Percentiles rank a stretch among this genome's conserved stretches.
Evolutionary conservation across 1,284 basidiomycete genomes (phyloP).

Genomic region (Sphagnurus paluster): DNA sequence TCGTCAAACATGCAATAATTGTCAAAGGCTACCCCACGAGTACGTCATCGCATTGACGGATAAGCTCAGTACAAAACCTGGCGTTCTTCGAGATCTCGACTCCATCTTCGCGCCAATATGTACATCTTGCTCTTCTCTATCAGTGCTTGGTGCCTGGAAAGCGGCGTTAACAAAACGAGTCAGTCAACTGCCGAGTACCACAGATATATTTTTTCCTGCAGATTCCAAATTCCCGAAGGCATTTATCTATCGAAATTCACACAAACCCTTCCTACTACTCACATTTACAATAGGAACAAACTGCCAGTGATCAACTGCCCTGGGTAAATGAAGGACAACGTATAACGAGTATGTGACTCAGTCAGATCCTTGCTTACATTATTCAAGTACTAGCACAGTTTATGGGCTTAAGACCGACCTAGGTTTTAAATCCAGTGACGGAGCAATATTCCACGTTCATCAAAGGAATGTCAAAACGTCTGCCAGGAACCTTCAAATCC

Average conservation of each 20-base stretch:
- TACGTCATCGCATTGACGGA: neutral
- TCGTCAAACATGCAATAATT: neutral
- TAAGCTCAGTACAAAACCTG: neutral
- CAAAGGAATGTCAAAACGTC: neutral
- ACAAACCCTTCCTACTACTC: neutral
- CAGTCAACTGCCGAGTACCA: neutral
- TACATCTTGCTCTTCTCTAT: neutral
- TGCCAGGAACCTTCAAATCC: slow-evolving; percentile 1
- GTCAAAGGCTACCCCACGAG: neutral
- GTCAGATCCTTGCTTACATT: too few species aligned
- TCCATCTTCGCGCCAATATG: neutral
- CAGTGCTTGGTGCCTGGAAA: neutral
- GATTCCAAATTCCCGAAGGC: neutral
- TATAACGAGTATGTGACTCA: neutral
- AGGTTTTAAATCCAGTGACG: slow-evolving; percentile 4
- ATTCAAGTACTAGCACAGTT: too few species aligned
- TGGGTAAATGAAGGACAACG: neutral
- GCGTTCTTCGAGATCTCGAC: neutral
- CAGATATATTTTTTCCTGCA: neutral
- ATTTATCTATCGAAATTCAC: too few species aligned
- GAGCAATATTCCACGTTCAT: neutral
- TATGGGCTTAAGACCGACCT: neutral
- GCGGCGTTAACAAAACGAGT: neutral
- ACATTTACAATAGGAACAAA: neutral
- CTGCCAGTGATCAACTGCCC: too few species aligned